Percentiles rank a stretch among this genome's conserved stretches.
Conservation (phyloP, 192 early-diverging fungal genomes). For the Backusella australiensis region DNA sequence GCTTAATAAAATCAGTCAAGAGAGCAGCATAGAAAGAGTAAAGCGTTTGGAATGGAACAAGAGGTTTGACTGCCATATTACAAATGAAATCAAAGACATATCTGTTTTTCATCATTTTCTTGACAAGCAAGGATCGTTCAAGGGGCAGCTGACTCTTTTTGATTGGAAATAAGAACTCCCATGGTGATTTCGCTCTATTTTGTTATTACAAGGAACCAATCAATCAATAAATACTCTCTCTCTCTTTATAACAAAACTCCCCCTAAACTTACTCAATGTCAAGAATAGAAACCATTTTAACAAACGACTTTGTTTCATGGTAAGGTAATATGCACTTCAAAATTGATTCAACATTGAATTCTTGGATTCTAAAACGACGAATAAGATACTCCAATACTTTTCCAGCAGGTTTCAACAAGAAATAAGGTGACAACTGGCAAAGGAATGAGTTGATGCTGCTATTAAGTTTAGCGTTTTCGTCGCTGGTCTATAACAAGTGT, state of each 20-base stretch:
- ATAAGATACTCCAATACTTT: conserved; percentile 94
- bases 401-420: conserved; percentile 78
- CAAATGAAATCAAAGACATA: conserved; percentile 79
- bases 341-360: conserved; percentile 80
- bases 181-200: conserved; percentile 46
- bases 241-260: not conserved
- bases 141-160: conserved; percentile 57
- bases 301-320: conserved; percentile 89
- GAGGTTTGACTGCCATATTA: conserved; percentile 44
- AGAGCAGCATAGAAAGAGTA: conserved; percentile 67
- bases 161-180: conserved; percentile 58
- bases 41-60: conserved; percentile 49
- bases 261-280: conserved; percentile 51
- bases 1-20: conserved; percentile 55
- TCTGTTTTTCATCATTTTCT: conserved; percentile 64
- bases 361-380: conserved; percentile 81
- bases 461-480: conserved; percentile 81
- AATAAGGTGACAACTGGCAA: conserved; percentile 77
- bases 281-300: conserved; percentile 77
- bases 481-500: conserved; percentile 56
- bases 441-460: conserved; percentile 73
- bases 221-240: not conserved
- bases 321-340: conserved; percentile 85
- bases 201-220: not conserved
- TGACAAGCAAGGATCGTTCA: conserved; percentile 67